Base-by-base conservation (phyloP, 164 flowering plant genomes). In the Malania oleifera region DNA sequence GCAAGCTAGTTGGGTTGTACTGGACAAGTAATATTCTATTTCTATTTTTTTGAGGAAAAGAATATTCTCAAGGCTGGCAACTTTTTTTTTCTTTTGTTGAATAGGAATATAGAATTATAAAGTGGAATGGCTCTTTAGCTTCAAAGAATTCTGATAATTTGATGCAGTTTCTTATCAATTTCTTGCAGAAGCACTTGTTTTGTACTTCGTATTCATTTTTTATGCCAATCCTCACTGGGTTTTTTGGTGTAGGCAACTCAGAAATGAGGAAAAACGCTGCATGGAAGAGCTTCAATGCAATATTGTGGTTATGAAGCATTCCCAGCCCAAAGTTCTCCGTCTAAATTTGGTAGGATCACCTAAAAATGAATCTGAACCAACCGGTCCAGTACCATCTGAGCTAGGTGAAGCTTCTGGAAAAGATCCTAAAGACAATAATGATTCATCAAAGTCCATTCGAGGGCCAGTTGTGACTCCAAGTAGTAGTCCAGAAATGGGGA, bases 1-100 rank as follows among this genome's bases (percentile, higher is more conserved):
- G 54, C 82, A 85, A 67, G 95, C 95, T 37, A 80, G 57, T 64
- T 93, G 98, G 98, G 98, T 93, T 54, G 85, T 93, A 51, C 62
- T 93, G 63, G 98, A 93, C 85, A 90, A 82, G 98, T 93, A 89
- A 81, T 50, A 9, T 13, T 29, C 46, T 25, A 10, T 25, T 46
- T 58, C 2, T 23, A 46, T 46, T 46, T 46, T 19, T 8, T 2
- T 3, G 5, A 22, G 22, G 14, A 12, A 2, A 19, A 52, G 2
- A 2, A 28, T 7, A 18, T 17, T n/a, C 52, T n/a, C 38, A 34
- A 12, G 13, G n/a, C 44, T 3, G 9, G 9, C 35, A 9, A 4
- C 35, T 31, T 31, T 31, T 31, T 4, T 4, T 31, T 31, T 31
- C 35, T 31, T 31, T 4, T 31, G 4, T 31, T 31, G 9, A 31